These are phyloP conservation scores for Fragaria ananassa DNA, from an alignment of 306 rosid genomes.

Conservation along the genomic window DNA sequence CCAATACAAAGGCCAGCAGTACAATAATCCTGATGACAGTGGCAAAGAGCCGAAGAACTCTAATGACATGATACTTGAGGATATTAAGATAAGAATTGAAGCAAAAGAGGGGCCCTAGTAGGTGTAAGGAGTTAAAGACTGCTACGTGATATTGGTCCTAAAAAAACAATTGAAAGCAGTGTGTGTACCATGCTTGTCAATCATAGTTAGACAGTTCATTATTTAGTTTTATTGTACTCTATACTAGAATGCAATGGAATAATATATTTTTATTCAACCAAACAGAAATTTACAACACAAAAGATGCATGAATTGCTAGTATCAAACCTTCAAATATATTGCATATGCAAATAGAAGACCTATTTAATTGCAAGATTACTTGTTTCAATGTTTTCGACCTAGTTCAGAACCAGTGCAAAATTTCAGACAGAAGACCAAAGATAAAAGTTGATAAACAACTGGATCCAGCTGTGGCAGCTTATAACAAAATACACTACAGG, in stretches of 20 bases:
- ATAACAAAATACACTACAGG: conserved; percentile 12
- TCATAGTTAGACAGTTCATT: conserved; percentile 14
- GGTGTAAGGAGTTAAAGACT: neutral
- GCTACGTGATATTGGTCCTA: neutral
- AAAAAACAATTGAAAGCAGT: neutral
- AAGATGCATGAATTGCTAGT: conserved; percentile 7
- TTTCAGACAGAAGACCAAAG: conserved; percentile 18
- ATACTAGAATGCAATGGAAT: neutral
- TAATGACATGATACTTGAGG: conserved; percentile 34
- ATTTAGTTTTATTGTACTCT: neutral
- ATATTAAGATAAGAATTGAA: conserved; percentile 27
- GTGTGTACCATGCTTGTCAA: conserved; percentile 12
- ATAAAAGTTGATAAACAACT: conserved; percentile 21
- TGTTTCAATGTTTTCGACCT: conserved; percentile 8
- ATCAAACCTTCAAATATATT: conserved; percentile 13
- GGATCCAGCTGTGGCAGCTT: conserved; percentile 20
- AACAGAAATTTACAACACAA: neutral
- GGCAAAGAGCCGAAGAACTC: conserved; percentile 47
- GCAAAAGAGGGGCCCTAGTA: conserved; percentile 51
- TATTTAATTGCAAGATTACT: conserved; percentile 18
- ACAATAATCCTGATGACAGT: conserved; percentile 17
- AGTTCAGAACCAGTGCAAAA: conserved; percentile 20
- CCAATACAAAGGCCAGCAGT: conserved; percentile 62
- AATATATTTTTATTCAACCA: neutral
- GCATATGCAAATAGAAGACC: conserved; percentile 22